A percentile compares a stretch with the other conserved stretches of the same genome.
These are phyloP conservation scores for Zarea fungicola DNA, from an alignment of 2,329 filamentous ascomycete species.

Conservation along the genomic window DNA sequence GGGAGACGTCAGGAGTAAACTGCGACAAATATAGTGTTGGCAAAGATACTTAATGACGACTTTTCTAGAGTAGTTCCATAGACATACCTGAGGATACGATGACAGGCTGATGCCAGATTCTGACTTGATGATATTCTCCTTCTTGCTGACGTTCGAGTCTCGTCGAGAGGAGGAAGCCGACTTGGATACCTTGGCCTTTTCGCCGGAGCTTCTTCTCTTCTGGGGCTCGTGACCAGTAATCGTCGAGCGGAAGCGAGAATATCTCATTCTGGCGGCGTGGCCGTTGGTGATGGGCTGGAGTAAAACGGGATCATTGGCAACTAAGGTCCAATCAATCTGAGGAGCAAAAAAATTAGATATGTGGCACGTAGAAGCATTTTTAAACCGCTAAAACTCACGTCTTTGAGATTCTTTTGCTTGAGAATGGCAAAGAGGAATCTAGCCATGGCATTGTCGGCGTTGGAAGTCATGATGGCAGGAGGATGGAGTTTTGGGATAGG, in stretches of 20 bases:
- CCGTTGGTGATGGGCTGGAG: constrained; percentile 52
- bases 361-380: background rate
- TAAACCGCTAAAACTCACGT: constrained; percentile 40
- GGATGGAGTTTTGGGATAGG: background rate
- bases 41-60: constrained; percentile 23
- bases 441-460: constrained; percentile 52
- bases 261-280: constrained; percentile 57
- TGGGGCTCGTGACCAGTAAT: constrained; percentile 45
- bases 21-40: constrained; percentile 26
- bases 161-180: constrained; percentile 20
- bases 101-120: constrained; percentile 29
- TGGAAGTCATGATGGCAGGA: constrained; percentile 41
- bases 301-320: constrained; percentile 50
- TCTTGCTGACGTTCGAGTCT: constrained; percentile 29
- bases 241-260: constrained; percentile 45
- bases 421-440: constrained; percentile 56
- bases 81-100: constrained; percentile 25
- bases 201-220: constrained; percentile 38
- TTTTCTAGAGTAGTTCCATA: constrained; percentile 29
- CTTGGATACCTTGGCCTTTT: constrained; percentile 42
- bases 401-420: constrained; percentile 55
- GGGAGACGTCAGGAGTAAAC: constrained; percentile 35
- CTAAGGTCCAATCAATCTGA: constrained; percentile 56
- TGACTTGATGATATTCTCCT: constrained; percentile 35
- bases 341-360: background rate